Base-by-base conservation (phyloP, 2,329 filamentous ascomycete genomes). In the Ascosphaera apis region DNA sequence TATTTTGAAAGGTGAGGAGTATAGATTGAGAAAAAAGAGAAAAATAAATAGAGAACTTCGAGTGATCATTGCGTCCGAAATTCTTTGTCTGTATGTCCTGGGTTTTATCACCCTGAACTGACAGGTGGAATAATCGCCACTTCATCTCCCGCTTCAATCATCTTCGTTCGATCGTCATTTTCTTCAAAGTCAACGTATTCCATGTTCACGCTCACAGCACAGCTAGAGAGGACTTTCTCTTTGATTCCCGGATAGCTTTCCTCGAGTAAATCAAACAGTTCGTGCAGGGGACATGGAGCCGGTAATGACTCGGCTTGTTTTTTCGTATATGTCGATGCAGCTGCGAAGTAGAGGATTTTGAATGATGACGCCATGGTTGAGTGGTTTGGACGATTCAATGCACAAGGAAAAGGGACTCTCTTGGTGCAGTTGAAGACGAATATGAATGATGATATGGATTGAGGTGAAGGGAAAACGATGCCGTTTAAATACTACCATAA, bases 71-170 rank as follows among this genome's bases (percentile, higher is more conserved):
- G n/a, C n/a, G n/a, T n/a, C n/a, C n/a, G n/a, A n/a, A n/a, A n/a
- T n/a, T n/a, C n/a, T n/a, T n/a, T n/a, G n/a, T n/a, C n/a, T 28
- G 25, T 28, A 28, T 28, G 25, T 13, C 25, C n/a, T n/a, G n/a
- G n/a, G n/a, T n/a, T n/a, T n/a, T n/a, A n/a, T 28, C 25, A 62
- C 16, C 58, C 58, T 37, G 58, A 61, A 45, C 58, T 62, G 37
- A 62, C 59, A 36, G 59, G 59, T 34, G 59, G 59, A 42, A 62
- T 60, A 40, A 62, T 49, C 12, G 54, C 59, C 37, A 62, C 56
- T 41, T 62, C 59, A 35, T 58, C 51, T 11, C 56, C 57, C 3
- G 41, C 36, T 31, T 43, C 35, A 39, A 62, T 57, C 21, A 55
- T 39, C 30, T 45, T 35, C 7, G 42, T 39, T 9, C 44, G 40